phyloP scores from a whole-genome alignment of 352 stramenopile genomes.

The Phytophthora cryptogea region DNA sequence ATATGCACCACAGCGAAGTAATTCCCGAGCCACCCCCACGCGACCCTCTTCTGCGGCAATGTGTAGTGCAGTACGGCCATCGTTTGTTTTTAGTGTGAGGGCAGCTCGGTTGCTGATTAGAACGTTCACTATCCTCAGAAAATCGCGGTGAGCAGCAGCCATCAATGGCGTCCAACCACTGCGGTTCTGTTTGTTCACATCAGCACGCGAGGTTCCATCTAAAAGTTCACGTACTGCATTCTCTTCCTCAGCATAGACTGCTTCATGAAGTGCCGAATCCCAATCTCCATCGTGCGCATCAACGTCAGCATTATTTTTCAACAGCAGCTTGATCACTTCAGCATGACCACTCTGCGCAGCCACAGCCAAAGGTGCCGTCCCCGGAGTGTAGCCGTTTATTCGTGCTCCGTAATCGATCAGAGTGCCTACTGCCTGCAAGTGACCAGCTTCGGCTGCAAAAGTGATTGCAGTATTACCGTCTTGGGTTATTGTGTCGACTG shows the following conservation, averaged over 20 bases:
- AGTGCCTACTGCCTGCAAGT: not conserved
- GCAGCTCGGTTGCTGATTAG: slow-evolving; percentile 2
- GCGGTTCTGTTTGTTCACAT: slow-evolving; percentile 1
- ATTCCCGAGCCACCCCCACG: not conserved
- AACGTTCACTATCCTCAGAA: slow-evolving; percentile 1
- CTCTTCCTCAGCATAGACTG: slow-evolving; percentile 1
- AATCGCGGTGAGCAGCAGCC: not conserved
- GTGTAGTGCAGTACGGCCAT: slow-evolving; percentile 9
- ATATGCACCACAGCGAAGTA: not conserved
- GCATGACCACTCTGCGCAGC: slow-evolving; percentile 14
- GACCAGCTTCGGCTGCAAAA: slow-evolving; percentile 19
- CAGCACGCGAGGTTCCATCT: not conserved
- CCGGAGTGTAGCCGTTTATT: slow-evolving; percentile 2
- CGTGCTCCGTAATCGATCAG: slow-evolving; percentile 1
- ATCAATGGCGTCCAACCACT: slow-evolving; percentile 11
- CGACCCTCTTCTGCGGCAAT: slow-evolving; percentile 9
- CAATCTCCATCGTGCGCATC: slow-evolving; percentile 17
- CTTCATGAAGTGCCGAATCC: slow-evolving; percentile 13
- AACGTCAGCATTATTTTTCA: not conserved
- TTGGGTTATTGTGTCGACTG: slow-evolving; percentile 7
- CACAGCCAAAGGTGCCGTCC: slow-evolving; percentile 3
- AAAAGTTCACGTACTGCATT: not conserved
- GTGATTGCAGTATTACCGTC: slow-evolving; percentile 20
- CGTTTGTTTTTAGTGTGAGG: slow-evolving; percentile 1
- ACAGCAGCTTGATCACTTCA: slow-evolving; percentile 17